These are phyloP conservation scores for Calonectria leucothoes DNA, from an alignment of 2,329 filamentous ascomycete species.

Conservation along the genomic window DNA sequence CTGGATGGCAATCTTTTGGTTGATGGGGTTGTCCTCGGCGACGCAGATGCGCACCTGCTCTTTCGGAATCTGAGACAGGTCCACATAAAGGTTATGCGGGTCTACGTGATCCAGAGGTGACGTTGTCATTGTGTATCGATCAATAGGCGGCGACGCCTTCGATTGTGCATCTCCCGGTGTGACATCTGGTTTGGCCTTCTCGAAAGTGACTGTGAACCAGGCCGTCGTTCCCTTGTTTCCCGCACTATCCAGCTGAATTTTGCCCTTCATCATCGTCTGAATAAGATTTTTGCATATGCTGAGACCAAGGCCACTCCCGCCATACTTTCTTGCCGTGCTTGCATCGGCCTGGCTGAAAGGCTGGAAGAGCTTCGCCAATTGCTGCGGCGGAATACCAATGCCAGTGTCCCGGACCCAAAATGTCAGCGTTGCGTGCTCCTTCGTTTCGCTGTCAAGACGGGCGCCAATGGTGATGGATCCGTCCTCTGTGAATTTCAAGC, in stretches of 20 bases:
- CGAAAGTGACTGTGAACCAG: conserved; percentile 87
- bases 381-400: conserved; percentile 87
- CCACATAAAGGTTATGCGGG: conserved; percentile 63
- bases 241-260: conserved; percentile 83
- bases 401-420: conserved; percentile 92
- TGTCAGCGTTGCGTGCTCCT: conserved; percentile 77
- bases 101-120: conserved; percentile 51
- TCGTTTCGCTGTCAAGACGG: conserved; percentile 76
- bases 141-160: conserved; percentile 50
- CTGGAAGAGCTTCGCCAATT: conserved; percentile 87
- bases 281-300: conserved; percentile 96
- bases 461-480: conserved; percentile 89
- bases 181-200: conserved; percentile 77
- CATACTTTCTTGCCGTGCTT: conserved; percentile 90
- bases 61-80: conserved; percentile 79
- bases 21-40: conserved; percentile 95
- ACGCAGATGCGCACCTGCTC: conserved; percentile 89
- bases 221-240: conserved; percentile 77
- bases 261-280: conserved; percentile 90
- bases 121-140: conserved; percentile 47
- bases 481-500: conserved; percentile 91
- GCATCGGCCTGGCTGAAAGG: conserved; percentile 94
- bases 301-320: conserved; percentile 88
- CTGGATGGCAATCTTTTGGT: conserved; percentile 92
- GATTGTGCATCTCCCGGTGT: conserved; percentile 65